Conservation (phyloP, 2,329 filamentous ascomycete species). For the Pseudogymnoascus sp. region DNA sequence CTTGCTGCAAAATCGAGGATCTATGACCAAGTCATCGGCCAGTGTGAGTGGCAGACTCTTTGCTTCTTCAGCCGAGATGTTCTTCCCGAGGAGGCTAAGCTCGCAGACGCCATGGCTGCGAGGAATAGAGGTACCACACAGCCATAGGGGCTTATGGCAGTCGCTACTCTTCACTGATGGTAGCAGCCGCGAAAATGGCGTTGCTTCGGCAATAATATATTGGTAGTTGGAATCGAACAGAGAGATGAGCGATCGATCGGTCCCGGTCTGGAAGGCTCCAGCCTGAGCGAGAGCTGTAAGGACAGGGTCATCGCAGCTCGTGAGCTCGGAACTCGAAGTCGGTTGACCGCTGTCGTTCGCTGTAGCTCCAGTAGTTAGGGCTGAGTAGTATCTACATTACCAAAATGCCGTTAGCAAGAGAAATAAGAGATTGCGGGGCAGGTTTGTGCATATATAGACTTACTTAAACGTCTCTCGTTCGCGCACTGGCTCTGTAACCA, state of each 20-base stretch:
- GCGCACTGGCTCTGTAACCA: neutral
- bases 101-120: conserved; percentile 3
- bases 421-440: neutral
- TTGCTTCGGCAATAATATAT: neutral
- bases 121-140: conserved; percentile 3
- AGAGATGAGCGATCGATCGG: conserved; percentile 2
- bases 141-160: neutral
- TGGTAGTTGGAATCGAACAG: neutral
- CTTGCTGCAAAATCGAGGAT: neutral
- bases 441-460: neutral
- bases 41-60: neutral
- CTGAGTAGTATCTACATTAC: neutral
- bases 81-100: neutral
- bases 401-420: neutral
- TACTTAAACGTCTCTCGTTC: neutral
- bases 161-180: neutral
- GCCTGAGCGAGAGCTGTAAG: neutral
- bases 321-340: neutral
- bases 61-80: neutral
- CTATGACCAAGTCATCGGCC: neutral
- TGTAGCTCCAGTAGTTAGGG: neutral
- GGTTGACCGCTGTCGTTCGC: neutral
- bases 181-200: neutral
- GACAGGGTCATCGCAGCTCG: neutral
- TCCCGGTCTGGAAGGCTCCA: neutral